Conservation (phyloP, 176 grass and related monocot genomes). For the Eremochloa ophiuroides region DNA sequence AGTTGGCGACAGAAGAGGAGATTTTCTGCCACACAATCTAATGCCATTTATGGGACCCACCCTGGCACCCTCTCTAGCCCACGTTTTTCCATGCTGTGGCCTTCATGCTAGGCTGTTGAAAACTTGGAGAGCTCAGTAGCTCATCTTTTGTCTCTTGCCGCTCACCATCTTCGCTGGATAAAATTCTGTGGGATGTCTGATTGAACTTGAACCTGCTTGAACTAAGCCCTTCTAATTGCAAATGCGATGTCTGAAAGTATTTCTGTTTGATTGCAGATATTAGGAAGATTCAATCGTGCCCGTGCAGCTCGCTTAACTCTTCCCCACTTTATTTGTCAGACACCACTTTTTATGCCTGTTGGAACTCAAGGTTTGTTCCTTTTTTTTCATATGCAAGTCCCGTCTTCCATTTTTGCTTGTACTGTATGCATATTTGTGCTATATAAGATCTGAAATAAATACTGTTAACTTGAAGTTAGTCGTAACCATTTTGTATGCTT, state of each 20-base stretch:
- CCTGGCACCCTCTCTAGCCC: not conserved
- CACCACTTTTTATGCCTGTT: slow-evolving; percentile 97
- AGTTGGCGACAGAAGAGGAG: not conserved
- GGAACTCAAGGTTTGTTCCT: slow-evolving; percentile 77
- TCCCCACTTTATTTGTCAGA: slow-evolving; percentile 90
- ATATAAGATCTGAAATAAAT: slow-evolving; percentile 18
- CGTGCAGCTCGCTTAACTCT: slow-evolving; percentile 81
- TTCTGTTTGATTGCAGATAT: slow-evolving; percentile 54
- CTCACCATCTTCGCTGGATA: slow-evolving; percentile 15
- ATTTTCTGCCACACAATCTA: not conserved
- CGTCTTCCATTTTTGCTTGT: not conserved
- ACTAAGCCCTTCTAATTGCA: not conserved
- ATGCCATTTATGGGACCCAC: not conserved
- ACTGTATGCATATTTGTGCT: not conserved
- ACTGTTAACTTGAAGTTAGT: not conserved
- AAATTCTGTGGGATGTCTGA: not conserved
- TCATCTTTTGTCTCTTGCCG: not conserved
- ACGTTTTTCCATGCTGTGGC: too few relatives aligned
- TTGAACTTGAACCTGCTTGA: not conserved
- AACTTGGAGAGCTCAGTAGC: not conserved
- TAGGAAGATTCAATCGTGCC: slow-evolving; percentile 91
- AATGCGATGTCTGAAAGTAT: not conserved
- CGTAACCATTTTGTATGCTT: not conserved
- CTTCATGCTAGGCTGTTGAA: too few relatives aligned
- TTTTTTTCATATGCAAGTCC: not conserved